phyloP scores from a whole-genome alignment of 306 rosid species.

The Prunus padus region DNA sequence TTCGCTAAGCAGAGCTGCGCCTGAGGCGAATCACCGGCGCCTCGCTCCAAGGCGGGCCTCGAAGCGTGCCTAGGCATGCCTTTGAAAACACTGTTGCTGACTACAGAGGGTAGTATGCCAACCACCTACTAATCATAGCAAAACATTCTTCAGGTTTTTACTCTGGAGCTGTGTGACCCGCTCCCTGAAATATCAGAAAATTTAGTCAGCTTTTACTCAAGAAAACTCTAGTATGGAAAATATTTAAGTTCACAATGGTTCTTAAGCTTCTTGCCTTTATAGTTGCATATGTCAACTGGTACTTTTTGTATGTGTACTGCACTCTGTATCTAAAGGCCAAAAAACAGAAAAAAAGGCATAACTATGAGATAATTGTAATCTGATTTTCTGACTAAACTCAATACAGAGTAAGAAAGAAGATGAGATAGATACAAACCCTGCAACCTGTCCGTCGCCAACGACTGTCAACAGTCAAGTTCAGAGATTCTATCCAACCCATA shows the following conservation, averaged over 20 bases:
- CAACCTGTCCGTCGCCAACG: conserved; percentile 57
- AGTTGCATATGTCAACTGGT: conserved; percentile 6
- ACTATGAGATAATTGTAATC: background rate
- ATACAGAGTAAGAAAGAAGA: background rate
- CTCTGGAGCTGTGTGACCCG: conserved; percentile 10
- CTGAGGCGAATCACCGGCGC: no score
- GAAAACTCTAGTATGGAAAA: background rate
- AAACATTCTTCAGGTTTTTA: conserved; percentile 9
- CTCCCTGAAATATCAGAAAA: background rate
- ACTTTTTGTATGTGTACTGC: background rate
- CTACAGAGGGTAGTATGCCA: conserved; percentile 1
- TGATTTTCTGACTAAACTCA: background rate
- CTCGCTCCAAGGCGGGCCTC: no score
- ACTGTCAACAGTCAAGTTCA: conserved; percentile 36
- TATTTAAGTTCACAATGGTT: background rate
- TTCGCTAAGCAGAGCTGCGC: no score
- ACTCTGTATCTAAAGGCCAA: conserved; percentile 13
- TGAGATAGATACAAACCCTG: conserved; percentile 33
- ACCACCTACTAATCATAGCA: conserved; percentile 14
- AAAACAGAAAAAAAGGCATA: background rate
- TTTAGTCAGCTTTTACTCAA: background rate
- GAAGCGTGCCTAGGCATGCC: no score
- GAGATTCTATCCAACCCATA: conserved; percentile 43
- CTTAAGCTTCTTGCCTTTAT: conserved; percentile 12
- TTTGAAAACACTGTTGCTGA: no score